phyloP scores from a whole-genome alignment of 306 rosid species.

The Corylus avellana region DNA sequence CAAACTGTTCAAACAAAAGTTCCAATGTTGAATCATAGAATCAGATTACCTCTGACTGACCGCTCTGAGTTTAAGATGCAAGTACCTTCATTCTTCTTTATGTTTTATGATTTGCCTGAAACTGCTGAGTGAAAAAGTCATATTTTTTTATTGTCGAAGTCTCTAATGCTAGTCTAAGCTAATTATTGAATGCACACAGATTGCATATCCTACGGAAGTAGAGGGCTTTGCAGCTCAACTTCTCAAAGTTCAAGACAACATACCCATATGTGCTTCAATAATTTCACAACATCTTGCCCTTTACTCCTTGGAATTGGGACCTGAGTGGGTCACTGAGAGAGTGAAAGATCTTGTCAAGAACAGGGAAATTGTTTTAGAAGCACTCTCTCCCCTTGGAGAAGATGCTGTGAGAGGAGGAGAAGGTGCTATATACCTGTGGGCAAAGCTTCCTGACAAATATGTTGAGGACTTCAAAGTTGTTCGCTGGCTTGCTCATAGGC shows the following conservation, averaged over 20 bases:
- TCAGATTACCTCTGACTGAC: no score
- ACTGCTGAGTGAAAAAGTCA: not conserved
- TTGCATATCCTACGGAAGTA: conserved; percentile 93
- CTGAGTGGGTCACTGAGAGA: conserved; percentile 68
- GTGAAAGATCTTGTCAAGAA: conserved; percentile 69
- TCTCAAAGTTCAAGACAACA: conserved; percentile 97
- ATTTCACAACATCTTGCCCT: conserved; percentile 89
- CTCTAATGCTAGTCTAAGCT: not conserved
- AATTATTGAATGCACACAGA: conserved; percentile 50
- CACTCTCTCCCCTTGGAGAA: conserved; percentile 75
- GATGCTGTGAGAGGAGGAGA: conserved; percentile 92
- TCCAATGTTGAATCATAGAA: no score
- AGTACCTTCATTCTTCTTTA: not conserved
- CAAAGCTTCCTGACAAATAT: conserved; percentile 73
- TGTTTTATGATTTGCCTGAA: not conserved
- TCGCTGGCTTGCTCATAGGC: conserved; percentile 76
- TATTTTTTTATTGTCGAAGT: not conserved
- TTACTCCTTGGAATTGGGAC: conserved; percentile 73
- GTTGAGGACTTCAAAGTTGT: conserved; percentile 65
- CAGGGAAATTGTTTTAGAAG: conserved; percentile 59
- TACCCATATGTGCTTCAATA: conserved; percentile 94
- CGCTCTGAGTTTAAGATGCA: no score
- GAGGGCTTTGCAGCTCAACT: conserved; percentile 71
- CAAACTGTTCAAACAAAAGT: not conserved
- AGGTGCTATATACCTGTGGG: conserved; percentile 95